Percentiles rank a stretch among this genome's conserved stretches.
These are phyloP conservation scores for Termitomyces sp. DNA, from an alignment of 768 basidiomycete species.

Conservation along the genomic window DNA sequence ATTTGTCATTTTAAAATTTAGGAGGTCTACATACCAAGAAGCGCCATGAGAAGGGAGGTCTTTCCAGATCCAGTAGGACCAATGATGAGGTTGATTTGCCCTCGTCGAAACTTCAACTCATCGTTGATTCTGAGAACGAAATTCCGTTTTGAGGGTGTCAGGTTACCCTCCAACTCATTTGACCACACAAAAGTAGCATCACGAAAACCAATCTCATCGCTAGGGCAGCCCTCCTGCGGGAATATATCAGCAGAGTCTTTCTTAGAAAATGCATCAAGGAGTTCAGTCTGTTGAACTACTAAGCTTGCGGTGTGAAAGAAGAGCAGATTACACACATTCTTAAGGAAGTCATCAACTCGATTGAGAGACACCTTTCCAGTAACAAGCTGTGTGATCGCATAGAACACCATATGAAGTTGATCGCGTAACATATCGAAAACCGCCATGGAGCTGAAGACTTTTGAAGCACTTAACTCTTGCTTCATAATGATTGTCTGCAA, in stretches of 20 bases:
- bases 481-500: slow-evolving; percentile 34
- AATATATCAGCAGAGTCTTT: slow-evolving; percentile 14
- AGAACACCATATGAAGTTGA: slow-evolving; percentile 37
- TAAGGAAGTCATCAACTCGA: slow-evolving; percentile 40
- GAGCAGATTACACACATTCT: slow-evolving; percentile 22
- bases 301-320: not conserved
- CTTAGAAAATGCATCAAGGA: slow-evolving; percentile 36
- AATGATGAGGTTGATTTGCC: slow-evolving; percentile 51
- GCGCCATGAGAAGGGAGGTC: slow-evolving; percentile 61
- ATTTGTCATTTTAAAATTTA: not conserved
- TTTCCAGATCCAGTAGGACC: slow-evolving; percentile 62
- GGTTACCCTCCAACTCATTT: slow-evolving; percentile 22
- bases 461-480: slow-evolving; percentile 33
- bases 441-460: slow-evolving; percentile 48
- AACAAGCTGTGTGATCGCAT: slow-evolving; percentile 18
- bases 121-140: slow-evolving; percentile 48
- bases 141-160: slow-evolving; percentile 38
- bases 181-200: slow-evolving; percentile 58
- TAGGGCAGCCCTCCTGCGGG: slow-evolving; percentile 6
- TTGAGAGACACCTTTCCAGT: slow-evolving; percentile 61
- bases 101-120: slow-evolving; percentile 50
- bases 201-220: slow-evolving; percentile 42
- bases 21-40: slow-evolving; percentile 31
- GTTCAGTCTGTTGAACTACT: slow-evolving; percentile 32
- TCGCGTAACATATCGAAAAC: slow-evolving; percentile 61